Evolutionary conservation across 176 grass and related monocot genomes (phyloP), one percentile per base, ranked within the genome.

Genomic region (Rhynchospora breviuscula): DNA sequence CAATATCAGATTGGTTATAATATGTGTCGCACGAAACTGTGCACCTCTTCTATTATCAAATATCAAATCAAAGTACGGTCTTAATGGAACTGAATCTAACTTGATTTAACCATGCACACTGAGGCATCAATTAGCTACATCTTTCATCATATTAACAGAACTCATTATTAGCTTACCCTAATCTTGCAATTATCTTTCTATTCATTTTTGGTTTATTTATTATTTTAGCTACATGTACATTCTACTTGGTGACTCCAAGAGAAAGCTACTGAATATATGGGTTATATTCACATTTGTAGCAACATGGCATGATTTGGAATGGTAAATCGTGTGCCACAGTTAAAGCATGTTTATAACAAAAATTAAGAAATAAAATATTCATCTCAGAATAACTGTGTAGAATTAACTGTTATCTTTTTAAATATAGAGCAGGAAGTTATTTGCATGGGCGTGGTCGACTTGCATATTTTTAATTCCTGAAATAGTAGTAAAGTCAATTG

Each of bases 281-380:
- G 86, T 91, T 84, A 82, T 98, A 92, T 98, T 98, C 85, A 98
- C 96, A 71, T 98, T 98, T 56, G 96, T 98, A 43, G 93, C 92
- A 78, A 72, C 89, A 46, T 98, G 96, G 96, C 96, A 98, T 90
- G 96, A 98, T 87, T 79, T 98, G 5, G 96, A 98, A 72, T 95
- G 90, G 92, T 95, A 95, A 18, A 13, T 85, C 51, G 72, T 84
- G 5, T 70, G 57, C 22, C 79, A 60, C 51, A 82, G 63, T 80
- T 11, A 23, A 5, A 67, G 22, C 15, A 46, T 67, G 33, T 51
- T 65, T 82, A 23, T 54, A 67, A 82, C 48, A 29, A 33, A 73
- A 19, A 76, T 29, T 6, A 54, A 54, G 29, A 13, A 57, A 57
- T 17, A 57, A 7, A 53, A 53, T 78, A 78, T 78, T 54, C 19